Evolutionary conservation across 176 grass and related monocot species (phyloP), one percentile per base, ranked within the genome.

Genomic region (Urochloa ruziziensis): DNA sequence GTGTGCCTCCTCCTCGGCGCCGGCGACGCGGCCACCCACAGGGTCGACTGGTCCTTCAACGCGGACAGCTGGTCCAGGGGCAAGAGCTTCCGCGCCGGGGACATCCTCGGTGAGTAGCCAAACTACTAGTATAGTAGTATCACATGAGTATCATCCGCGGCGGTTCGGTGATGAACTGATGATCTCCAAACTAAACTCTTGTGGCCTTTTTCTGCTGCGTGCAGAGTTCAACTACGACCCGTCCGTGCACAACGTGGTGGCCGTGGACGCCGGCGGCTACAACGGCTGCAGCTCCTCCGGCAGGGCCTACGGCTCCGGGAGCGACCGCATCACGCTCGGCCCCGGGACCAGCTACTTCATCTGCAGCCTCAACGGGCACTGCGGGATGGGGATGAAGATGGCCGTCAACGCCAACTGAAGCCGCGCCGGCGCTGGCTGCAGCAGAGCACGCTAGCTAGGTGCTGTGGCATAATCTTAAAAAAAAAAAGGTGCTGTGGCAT

Each of bases 191-290:
- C n/a, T 39, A 39, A 39, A 44, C 10, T 7, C 62, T 48, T 24
- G 2, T 16, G 30, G 2, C 32, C n/a, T n/a, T 33, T 79, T 59
- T 6, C 2, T 3, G 2, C 13, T 33, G 40, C 42, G 30, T 18
- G 62, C 84, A 95, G 95, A 89, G 71, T 98, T 98, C 90, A 93
- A 63, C 67, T 98, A 98, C 79, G 62, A 80, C 81, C 62, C 69
- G 17, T 36, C 37, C 12, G 27, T 33, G 62, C 95, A 98, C 88
- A 98, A 98, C 58, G 90, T 98, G 90, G 84, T 93, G 43, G 82
- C 12, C 18, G 95, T 95, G 62, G 88, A 84, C 82, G 84, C 84
- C 29, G 70, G 78, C 24, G 87, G 71, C 56, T 98, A 93, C 86
- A 28, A 68, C 69, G 71, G 82, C 65, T 95, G 92, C 92, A 72